Percentiles rank a stretch among this genome's conserved stretches.
Evolutionary conservation across 1,284 basidiomycete species (phyloP).

Genomic region (Somion occarium): DNA sequence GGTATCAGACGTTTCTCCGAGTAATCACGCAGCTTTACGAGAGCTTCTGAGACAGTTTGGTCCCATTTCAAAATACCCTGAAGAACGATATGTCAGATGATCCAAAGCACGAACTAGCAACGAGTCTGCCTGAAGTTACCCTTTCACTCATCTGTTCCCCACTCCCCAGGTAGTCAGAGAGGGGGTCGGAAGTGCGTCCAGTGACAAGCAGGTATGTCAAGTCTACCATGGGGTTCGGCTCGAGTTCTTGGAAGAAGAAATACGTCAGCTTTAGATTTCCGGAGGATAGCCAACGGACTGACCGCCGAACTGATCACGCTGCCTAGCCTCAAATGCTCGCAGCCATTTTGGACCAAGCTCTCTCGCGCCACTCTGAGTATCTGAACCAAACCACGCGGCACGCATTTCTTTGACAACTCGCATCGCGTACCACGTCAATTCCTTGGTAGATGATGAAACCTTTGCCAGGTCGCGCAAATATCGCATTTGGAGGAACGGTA

Average conservation of each 20-base stretch:
- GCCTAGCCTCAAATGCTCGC: constrained; percentile 53
- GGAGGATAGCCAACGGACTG: constrained; percentile 24
- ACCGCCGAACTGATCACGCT: constrained; percentile 63
- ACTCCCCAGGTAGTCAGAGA: constrained; percentile 70
- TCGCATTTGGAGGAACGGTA: constrained; percentile 55
- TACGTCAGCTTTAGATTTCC: constrained; percentile 5
- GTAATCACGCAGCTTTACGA: constrained; percentile 68
- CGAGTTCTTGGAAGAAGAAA: constrained; percentile 38
- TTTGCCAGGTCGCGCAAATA: constrained; percentile 63
- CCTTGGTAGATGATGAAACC: constrained; percentile 64
- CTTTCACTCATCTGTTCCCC: constrained; percentile 77
- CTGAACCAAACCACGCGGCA: constrained; percentile 65
- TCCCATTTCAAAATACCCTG: constrained; percentile 80
- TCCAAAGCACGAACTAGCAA: no score
- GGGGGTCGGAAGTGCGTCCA: constrained; percentile 60
- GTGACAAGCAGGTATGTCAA: constrained; percentile 68
- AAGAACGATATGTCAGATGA: constrained; percentile 8
- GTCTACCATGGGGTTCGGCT: constrained; percentile 61
- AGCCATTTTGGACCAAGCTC: constrained; percentile 73
- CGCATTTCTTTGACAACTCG: constrained; percentile 69
- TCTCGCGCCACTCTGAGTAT: constrained; percentile 58
- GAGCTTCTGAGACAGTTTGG: constrained; percentile 59
- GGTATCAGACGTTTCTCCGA: constrained; percentile 65
- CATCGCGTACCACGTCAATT: constrained; percentile 65
- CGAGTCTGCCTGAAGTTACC: no score